phyloP scores from a whole-genome alignment of 1,284 basidiomycete genomes.

The Trichosporon asahii region DNA sequence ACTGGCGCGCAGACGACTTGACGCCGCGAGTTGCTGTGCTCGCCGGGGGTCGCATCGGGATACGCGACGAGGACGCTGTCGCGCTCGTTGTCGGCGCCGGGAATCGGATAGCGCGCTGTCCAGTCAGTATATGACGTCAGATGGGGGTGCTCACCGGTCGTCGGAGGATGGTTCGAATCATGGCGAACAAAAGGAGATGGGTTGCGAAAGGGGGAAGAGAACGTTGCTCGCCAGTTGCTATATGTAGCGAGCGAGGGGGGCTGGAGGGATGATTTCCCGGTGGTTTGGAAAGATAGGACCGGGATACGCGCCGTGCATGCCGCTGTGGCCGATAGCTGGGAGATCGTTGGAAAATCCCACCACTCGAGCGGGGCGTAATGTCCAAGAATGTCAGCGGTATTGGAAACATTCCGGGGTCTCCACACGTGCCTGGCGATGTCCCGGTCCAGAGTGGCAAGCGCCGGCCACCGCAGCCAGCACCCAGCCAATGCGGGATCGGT shows the following conservation, averaged over 20 bases:
- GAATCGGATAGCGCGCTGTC: background rate
- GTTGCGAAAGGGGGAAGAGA: background rate
- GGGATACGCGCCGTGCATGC: background rate
- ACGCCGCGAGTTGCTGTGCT: background rate
- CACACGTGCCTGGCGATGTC: background rate
- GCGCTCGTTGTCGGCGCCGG: background rate
- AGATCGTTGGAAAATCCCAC: background rate
- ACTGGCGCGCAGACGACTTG: background rate
- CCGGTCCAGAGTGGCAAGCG: background rate
- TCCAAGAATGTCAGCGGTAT: background rate
- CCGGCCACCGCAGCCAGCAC: background rate
- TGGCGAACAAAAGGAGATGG: background rate
- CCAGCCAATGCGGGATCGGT: background rate
- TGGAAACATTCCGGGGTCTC: slow-evolving; percentile 11
- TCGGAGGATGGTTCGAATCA: background rate
- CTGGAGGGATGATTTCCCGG: background rate
- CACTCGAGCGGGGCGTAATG: background rate
- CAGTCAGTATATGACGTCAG: background rate
- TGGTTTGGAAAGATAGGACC: background rate
- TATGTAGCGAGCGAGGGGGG: background rate
- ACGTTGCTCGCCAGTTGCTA: background rate
- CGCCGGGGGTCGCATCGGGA: background rate
- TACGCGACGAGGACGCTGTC: background rate
- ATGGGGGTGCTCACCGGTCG: background rate
- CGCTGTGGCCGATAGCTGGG: background rate